Base-by-base conservation (phyloP, 768 basidiomycete genomes). In the Lentinula raphanica region DNA sequence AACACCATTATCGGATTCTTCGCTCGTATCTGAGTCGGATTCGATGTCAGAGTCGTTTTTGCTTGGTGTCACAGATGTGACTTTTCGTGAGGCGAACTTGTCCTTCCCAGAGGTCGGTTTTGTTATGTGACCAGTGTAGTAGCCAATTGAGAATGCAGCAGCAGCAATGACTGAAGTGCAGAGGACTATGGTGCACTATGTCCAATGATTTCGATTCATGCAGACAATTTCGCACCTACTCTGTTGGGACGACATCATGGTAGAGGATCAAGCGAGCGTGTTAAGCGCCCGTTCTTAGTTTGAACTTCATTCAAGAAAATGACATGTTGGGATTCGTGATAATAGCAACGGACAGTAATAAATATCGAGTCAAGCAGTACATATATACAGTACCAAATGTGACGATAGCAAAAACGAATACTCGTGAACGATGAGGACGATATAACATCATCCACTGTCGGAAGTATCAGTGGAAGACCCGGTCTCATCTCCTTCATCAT, bases 391-490 rank as follows among this genome's bases (percentile, higher is more conserved):
- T n/a, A n/a, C n/a, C n/a, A n/a, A n/a, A n/a, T n/a, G n/a, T n/a
- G n/a, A n/a, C n/a, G n/a, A n/a, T n/a, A n/a, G n/a, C 19, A 11
- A 49, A 35, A 38, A 29, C 59, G 32, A 7, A n/a, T 31, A 49
- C 8, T n/a, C n/a, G n/a, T n/a, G n/a, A n/a, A n/a, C n/a, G n/a
- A n/a, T n/a, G n/a, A n/a, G n/a, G n/a, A n/a, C n/a, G 64, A 23
- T 25, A 35, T 55, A 49, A 25, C 46, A 51, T 69, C 67, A 79
- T 40, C 74, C 74, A 62, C 81, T 84, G 65, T 89, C 87, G 2
- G 87, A 88, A 48, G 46, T 48, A 62, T 92, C 89, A n/a, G 89
- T 91, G 3, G 90, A 90, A 15, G 89, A 91, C 1, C 89, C 89
- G 3, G 89, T 92, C 68, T 92, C 89, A 45, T 91, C 86, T 19